Percentiles rank a stretch among this genome's conserved stretches.
These are phyloP conservation scores for Fusarium incarnatum DNA, from an alignment of 2,329 filamentous ascomycete genomes.

Conservation along the genomic window DNA sequence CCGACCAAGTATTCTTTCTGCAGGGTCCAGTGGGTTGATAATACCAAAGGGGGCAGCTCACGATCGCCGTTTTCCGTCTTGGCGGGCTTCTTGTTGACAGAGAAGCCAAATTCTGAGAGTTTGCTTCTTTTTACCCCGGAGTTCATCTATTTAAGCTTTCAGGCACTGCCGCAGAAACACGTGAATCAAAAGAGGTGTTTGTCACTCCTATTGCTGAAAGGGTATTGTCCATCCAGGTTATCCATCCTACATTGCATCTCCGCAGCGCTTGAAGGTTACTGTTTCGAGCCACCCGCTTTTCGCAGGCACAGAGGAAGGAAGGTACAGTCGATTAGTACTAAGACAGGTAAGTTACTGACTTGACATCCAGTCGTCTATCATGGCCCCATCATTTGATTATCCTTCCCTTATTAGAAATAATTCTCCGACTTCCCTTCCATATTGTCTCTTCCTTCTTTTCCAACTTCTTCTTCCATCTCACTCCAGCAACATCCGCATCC, in stretches of 20 bases:
- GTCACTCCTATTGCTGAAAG: background rate
- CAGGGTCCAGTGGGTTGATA: slow-evolving; percentile 27
- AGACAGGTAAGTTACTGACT: background rate
- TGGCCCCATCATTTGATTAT: slow-evolving; percentile 14
- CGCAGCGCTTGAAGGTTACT: slow-evolving; percentile 16
- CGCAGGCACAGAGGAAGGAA: background rate
- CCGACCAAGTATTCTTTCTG: slow-evolving; percentile 16
- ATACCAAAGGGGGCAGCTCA: slow-evolving; percentile 18
- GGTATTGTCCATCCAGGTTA: background rate
- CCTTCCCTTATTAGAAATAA: slow-evolving; percentile 1
- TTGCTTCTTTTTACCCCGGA: background rate
- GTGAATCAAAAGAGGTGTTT: background rate
- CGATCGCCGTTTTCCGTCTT: slow-evolving; percentile 36
- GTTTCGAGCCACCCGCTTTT: slow-evolving; percentile 30
- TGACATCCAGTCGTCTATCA: background rate
- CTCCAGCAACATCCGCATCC: background rate
- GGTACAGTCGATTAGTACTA: slow-evolving; percentile 1
- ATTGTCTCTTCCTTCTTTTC: background rate
- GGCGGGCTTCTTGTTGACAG: slow-evolving; percentile 6
- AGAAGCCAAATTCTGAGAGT: background rate
- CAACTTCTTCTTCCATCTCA: slow-evolving; percentile 5
- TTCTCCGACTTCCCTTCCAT: slow-evolving; percentile 7
- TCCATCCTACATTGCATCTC: background rate
- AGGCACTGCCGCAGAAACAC: background rate
- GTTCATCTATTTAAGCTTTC: background rate